Percentiles rank a stretch among this genome's conserved stretches.
phyloP scores from a whole-genome alignment of 1,284 basidiomycete genomes.

The Trametes polyzona region DNA sequence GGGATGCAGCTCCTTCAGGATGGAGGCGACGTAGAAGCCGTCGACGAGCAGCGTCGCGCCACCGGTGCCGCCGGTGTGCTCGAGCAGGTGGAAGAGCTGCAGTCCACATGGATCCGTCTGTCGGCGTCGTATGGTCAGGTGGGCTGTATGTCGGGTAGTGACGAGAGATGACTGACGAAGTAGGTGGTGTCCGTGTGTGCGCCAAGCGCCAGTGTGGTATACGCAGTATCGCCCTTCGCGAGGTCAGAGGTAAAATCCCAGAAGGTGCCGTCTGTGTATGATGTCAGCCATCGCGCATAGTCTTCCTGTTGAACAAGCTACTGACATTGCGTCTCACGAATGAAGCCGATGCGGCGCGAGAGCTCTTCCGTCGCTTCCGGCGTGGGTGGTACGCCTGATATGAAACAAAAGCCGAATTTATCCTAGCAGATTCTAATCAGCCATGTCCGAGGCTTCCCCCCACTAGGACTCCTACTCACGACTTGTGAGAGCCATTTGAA shows the following conservation, averaged over 20 bases:
- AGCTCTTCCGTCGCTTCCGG: slow-evolving; percentile 87
- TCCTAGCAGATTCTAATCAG: slow-evolving; percentile 50
- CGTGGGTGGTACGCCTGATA: slow-evolving; percentile 81
- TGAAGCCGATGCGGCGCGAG: slow-evolving; percentile 80
- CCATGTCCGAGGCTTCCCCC: no score
- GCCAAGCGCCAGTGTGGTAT: slow-evolving; percentile 85
- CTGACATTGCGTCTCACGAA: slow-evolving; percentile 92
- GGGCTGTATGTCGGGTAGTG: background rate
- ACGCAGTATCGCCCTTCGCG: slow-evolving; percentile 89
- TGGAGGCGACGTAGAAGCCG: slow-evolving; percentile 89
- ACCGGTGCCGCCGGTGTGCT: slow-evolving; percentile 81
- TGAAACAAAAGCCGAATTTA: slow-evolving; percentile 88
- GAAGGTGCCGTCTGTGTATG: slow-evolving; percentile 86
- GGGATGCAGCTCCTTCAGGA: slow-evolving; percentile 77
- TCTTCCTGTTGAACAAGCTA: slow-evolving; percentile 11
- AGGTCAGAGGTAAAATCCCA: slow-evolving; percentile 98
- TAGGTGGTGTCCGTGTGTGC: slow-evolving; percentile 98
- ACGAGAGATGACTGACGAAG: slow-evolving; percentile 52
- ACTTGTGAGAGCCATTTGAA: slow-evolving; percentile 85
- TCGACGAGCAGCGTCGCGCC: slow-evolving; percentile 93
- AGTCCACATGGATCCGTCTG: slow-evolving; percentile 92
- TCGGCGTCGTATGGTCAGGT: background rate
- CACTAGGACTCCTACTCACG: slow-evolving; percentile 47
- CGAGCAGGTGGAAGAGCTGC: slow-evolving; percentile 94
- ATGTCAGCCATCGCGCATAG: no score